Evolutionary conservation across 2,329 filamentous ascomycete genomes (phyloP), one percentile per base, ranked within the genome.

Genomic region (Trichoderma sp.): DNA sequence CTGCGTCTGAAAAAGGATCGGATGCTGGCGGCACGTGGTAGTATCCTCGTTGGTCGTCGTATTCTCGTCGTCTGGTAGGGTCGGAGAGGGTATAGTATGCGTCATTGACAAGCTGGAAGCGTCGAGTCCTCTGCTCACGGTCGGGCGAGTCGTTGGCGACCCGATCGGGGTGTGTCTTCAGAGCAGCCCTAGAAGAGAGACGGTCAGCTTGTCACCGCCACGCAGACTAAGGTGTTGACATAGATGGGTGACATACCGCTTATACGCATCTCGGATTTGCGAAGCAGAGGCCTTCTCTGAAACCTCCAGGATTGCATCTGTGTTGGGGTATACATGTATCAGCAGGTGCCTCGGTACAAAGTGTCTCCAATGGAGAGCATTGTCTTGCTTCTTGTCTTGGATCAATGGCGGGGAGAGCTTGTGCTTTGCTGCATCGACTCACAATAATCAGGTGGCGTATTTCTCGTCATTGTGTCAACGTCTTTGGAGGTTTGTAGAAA

Each of bases 251-350:
- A 59, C 80, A 67, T 78, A 93, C 92, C 92, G 92, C 81, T 99
- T 99, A 86, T 98, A 99, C 65, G 95, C 96, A 86, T 93, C 92
- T 76, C 95, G 92, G 79, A 99, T 91, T 80, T 98, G 92, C 78
- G 94, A 90, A 72, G 91, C 89, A 0, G 90, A 92, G 39, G 95
- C 94, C 76, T 87, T 91, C 43, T 93, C 88, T 66, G 90, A 80
- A 73, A 97, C 82, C 74, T 92, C 92, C 64, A 97, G 90, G 74
- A 92, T 88, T 65, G 88, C 89, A 83, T 95, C 93, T 95, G 70
- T 32, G 8, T 43, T 47, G 30, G 53, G 4, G 58, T 12, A 59
- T 20, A 15, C 17, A 47, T 50, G 13, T 6, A 12, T 72, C 20
- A 72, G 66, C n/a, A 57, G 6, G 4, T 23, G 26, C 50, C 57